Evolutionary conservation across 345 rosid species (phyloP), one percentile per base, ranked within the genome.

Genomic region (Melaleuca quinquenervia): DNA sequence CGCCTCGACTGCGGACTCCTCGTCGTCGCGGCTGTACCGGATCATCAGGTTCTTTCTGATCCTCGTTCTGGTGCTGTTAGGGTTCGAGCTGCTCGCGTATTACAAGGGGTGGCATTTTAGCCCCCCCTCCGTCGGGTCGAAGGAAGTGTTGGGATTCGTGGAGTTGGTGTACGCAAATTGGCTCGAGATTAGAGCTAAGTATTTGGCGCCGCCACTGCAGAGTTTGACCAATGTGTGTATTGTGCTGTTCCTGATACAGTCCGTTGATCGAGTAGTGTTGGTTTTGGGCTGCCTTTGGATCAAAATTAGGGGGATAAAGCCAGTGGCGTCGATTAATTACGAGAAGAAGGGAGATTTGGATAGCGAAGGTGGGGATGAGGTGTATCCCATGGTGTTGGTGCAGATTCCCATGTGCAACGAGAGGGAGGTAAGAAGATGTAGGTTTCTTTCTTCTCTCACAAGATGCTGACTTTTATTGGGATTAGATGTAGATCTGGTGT

Each of bases 401-500:
- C 99, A 96, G 92, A 96, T 96, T 86, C 99, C 99, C 8, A 96
- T 96, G 98, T 96, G 99, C 93, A 96, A 96, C 88, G 98, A 96
- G 94, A 93, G 88, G 94, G 99, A 96, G 98, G 99, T 96, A 94
- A 93, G 98, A 92, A 84, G 87, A 93, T 87, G 94, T 93, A 89
- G 92, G 93, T 91, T 91, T 85, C 88, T 83, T 85, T 88, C 86
- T 84, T 82, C 86, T 44, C 84, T 52, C 48, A 26, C 32, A 50
- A 52, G 44, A 83, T 24, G 48, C 80, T 11, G 13, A 9, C 24
- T 36, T 70, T 18, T 48, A 18, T 70, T 70, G 41, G 41, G 41
- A 41, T 4, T 41, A 41, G 41, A 41, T 41, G 41, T 41, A 41
- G 18, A 10, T 70, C 48, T 70, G 80, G 80, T 70, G 2, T 24